Conservation (phyloP, 352 stramenopile species). For the Phytophthora citrophthora region DNA sequence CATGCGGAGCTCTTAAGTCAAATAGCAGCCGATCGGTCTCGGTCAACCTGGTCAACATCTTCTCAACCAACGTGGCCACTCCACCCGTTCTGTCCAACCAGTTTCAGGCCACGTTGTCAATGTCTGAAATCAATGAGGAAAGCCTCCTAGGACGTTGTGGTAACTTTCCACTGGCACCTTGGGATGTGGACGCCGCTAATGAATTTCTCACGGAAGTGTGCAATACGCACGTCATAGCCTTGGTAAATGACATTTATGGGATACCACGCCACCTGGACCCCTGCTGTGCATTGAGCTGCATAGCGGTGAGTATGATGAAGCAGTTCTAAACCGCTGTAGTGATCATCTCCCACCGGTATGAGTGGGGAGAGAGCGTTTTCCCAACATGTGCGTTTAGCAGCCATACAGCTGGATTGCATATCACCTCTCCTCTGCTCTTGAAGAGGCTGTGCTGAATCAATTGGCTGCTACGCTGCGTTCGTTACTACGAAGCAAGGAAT, state of each 20-base stretch:
- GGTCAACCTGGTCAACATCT: not conserved
- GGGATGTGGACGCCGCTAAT: conserved; percentile 18
- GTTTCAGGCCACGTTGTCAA: not conserved
- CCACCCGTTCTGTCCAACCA: conserved; percentile 3
- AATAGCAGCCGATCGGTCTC: not conserved
- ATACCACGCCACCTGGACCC: not conserved
- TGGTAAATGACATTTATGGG: conserved; percentile 1
- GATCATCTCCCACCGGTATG: not conserved
- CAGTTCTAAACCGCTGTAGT: conserved; percentile 1
- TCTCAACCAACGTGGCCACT: not conserved
- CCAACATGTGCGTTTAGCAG: conserved; percentile 6
- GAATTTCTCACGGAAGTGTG: conserved; percentile 4
- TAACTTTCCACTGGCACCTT: not conserved
- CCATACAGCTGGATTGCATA: conserved; percentile 27
- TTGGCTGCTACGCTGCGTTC: conserved; percentile 12
- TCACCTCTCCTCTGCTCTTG: conserved; percentile 11
- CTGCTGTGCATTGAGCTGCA: not conserved
- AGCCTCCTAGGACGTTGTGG: not conserved
- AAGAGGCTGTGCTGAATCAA: not conserved
- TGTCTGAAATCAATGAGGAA: conserved; percentile 12
- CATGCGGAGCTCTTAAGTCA: not conserved
- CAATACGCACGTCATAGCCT: conserved; percentile 24
- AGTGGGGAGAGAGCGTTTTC: conserved; percentile 13
- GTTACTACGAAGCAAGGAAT: conserved; percentile 25
- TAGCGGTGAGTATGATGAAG: not conserved